Conservation (phyloP, 1,139 yeast genomes). For the Candida frijolesensis region DNA sequence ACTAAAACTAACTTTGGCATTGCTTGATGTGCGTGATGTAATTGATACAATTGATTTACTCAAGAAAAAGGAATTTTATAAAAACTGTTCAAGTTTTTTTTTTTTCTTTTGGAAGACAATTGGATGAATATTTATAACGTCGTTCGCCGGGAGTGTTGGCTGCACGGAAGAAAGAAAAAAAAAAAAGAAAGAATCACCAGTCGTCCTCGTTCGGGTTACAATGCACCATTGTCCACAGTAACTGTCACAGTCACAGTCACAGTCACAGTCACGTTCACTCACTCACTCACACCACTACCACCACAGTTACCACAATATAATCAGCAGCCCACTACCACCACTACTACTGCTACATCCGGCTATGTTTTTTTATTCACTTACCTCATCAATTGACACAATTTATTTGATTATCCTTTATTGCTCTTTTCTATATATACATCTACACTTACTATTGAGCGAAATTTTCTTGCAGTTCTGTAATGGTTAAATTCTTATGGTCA, state of each 20-base stretch:
- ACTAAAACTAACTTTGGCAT: slow-evolving; percentile 77
- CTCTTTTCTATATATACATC: neutral
- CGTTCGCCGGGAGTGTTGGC: slow-evolving; percentile 2
- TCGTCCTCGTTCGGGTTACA: slow-evolving; percentile 7
- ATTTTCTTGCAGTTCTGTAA: slow-evolving; percentile 12
- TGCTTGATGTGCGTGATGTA: slow-evolving; percentile 2
- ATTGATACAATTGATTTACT: neutral
- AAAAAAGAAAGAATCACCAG: slow-evolving; percentile 7
- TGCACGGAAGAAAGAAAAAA: neutral
- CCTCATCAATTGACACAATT: neutral
- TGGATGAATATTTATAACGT: neutral
- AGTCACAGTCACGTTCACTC: neutral
- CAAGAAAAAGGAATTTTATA: neutral
- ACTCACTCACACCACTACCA: neutral
- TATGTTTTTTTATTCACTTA: neutral
- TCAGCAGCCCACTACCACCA: no score
- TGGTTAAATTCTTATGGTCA: slow-evolving; percentile 62
- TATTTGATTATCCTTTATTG: neutral
- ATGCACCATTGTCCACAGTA: slow-evolving; percentile 4
- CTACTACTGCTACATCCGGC: no score
- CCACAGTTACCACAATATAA: no score
- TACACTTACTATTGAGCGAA: neutral
- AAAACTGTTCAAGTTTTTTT: neutral
- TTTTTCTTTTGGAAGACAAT: slow-evolving; percentile 1
- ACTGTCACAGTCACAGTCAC: no score